These are phyloP conservation scores for Globisporangium barbulae DNA, from an alignment of 352 stramenopile species.

Conservation along the genomic window DNA sequence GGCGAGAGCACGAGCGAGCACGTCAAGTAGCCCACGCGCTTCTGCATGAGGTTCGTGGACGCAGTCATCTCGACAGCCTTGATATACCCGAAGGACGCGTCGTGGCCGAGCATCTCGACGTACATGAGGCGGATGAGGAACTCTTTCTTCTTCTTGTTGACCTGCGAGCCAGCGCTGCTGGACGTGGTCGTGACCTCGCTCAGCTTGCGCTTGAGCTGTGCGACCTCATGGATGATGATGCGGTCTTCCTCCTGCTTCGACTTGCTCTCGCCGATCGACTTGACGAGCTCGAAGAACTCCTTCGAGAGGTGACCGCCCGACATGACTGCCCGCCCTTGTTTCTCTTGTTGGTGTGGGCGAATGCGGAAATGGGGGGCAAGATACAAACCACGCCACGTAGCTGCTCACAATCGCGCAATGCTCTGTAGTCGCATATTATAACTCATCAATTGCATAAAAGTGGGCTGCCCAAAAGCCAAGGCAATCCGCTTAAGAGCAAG, in stretches of 20 bases:
- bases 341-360: neutral
- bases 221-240: constrained; percentile 97
- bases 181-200: constrained; percentile 79
- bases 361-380: constrained; percentile 1
- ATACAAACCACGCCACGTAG: constrained; percentile 8
- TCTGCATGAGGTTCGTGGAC: constrained; percentile 97
- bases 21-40: constrained; percentile 97
- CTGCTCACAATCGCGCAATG: constrained; percentile 1
- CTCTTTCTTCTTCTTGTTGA: constrained; percentile 98
- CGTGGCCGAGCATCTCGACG: constrained; percentile 99
- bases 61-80: constrained; percentile 98
- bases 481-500: constrained; percentile 4
- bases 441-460: neutral
- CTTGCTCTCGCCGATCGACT: constrained; percentile 99
- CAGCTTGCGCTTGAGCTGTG: constrained; percentile 95
- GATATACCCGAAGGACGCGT: constrained; percentile 99
- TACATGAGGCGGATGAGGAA: constrained; percentile 99
- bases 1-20: constrained; percentile 94
- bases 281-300: constrained; percentile 99
- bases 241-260: constrained; percentile 99
- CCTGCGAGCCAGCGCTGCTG: constrained; percentile 64
- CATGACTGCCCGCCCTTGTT: constrained; percentile 33
- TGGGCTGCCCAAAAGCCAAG: neutral
- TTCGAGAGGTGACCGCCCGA: constrained; percentile 90
- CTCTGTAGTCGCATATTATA: neutral